Percentiles rank a stretch among this genome's conserved stretches.
These are phyloP conservation scores for Penicillium sp. DNA, from an alignment of 2,329 filamentous ascomycete genomes.

Conservation along the genomic window DNA sequence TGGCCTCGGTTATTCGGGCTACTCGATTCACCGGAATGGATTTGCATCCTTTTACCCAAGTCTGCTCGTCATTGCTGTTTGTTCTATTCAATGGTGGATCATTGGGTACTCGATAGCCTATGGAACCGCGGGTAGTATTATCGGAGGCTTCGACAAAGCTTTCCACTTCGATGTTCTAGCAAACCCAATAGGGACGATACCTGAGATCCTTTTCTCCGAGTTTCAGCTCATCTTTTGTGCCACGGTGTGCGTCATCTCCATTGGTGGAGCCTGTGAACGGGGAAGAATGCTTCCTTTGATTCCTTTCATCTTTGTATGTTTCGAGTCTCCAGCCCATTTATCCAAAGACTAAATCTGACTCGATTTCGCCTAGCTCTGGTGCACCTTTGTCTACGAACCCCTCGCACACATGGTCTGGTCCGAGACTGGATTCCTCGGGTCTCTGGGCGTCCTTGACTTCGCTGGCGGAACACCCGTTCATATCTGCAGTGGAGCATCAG, in stretches of 20 bases:
- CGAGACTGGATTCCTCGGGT: constrained; percentile 52
- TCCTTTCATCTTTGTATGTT: constrained; percentile 53
- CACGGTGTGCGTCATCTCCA: constrained; percentile 58
- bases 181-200: constrained; percentile 58
- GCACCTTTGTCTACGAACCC: constrained; percentile 57
- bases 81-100: constrained; percentile 59
- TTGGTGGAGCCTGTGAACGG: constrained; percentile 57
- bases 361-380: constrained; percentile 50
- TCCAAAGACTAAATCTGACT: neutral
- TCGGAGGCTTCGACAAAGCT: constrained; percentile 54
- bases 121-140: constrained; percentile 53
- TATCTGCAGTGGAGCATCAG: constrained; percentile 54
- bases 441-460: constrained; percentile 55
- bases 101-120: constrained; percentile 59
- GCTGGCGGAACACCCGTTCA: constrained; percentile 55
- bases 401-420: constrained; percentile 59
- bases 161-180: constrained; percentile 56
- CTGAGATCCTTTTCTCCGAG: constrained; percentile 58
- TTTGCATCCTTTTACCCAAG: constrained; percentile 58
- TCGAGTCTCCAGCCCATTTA: neutral
- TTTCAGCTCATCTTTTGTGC: constrained; percentile 60
- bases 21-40: constrained; percentile 56
- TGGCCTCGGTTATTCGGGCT: constrained; percentile 58
- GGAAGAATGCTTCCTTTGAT: constrained; percentile 55
- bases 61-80: constrained; percentile 55